Evolutionary conservation across 805 yeast genomes (phyloP), one percentile per base, ranked within the genome.

Genomic region (Debaryomyces maramus): DNA sequence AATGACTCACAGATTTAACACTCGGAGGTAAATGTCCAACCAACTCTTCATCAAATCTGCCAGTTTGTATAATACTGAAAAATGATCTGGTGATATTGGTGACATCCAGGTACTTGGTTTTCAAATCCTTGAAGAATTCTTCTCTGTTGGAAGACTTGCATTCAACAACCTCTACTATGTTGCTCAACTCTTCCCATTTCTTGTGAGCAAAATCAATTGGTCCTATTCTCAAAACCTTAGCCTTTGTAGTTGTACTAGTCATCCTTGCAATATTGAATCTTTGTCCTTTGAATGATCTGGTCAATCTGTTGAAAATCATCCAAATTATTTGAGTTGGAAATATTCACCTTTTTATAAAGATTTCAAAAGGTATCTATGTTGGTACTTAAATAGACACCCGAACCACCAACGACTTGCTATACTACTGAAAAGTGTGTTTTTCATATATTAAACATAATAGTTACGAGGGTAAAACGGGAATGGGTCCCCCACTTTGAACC

Each of bases 201-300:
- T 74, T 66, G 27, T 74, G 76, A 32, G 88, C 90, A 55, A 67
- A 82, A 37, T 62, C 58, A 32, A 80, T 70, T 10, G 73, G 70
- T 5, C 89, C 91, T 24, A 88, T 59, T 60, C 87, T 72, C 18
- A 88, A 69, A 8, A 88, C 79, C 46, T 78, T 76, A 35, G 86
- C 82, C 51, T 73, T 74, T 9, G 32, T 23, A 11, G 48, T 18
- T 24, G 28, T 24, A 13, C 24, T 26, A 6, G 36, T 20, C 36
- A 33, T 24, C 13, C 28, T 24, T 2, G 28, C 28, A 10, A 24
- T 24, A 24, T 24, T 24, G 6, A 24, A 10, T 24, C 15, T n/a
- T 5, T 24, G 11, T 8, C 5, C 5, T 24, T 15, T 10, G 13
- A 15, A 6, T n/a, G 13, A 3, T n/a, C 13, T 24, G 15, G 6